Conservation (phyloP, 2,329 filamentous ascomycete species). For the Lasiodiplodia theobromae region DNA sequence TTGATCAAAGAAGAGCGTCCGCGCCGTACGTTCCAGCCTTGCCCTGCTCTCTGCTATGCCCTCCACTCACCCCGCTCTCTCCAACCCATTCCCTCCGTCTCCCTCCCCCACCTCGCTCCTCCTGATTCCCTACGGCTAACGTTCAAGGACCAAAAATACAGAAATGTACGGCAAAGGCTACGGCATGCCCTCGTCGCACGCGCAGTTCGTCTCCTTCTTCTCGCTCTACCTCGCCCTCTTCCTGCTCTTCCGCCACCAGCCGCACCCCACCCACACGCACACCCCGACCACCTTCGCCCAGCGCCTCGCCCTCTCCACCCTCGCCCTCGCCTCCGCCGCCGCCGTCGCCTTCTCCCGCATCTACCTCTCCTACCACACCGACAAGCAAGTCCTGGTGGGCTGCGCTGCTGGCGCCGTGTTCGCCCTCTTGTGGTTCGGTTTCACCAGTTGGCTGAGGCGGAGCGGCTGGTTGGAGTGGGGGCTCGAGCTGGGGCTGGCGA, state of each 20-base stretch:
- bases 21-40: conserved; percentile 62
- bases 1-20: conserved; percentile 92
- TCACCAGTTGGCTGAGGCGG: conserved; percentile 71
- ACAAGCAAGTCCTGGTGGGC: conserved; percentile 85
- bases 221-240: conserved; percentile 84
- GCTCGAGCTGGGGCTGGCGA: conserved; percentile 69
- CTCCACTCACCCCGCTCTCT: too few relatives aligned
- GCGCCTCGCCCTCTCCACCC: conserved; percentile 61
- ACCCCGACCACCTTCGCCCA: conserved; percentile 67
- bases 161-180: conserved; percentile 88
- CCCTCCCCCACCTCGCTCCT: background rate
- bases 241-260: conserved; percentile 76
- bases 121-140: conserved; percentile 28
- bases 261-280: conserved; percentile 55
- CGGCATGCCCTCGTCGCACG: conserved; percentile 95
- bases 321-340: conserved; percentile 50
- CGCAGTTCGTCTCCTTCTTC: conserved; percentile 95
- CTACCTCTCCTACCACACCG: conserved; percentile 93
- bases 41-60: background rate
- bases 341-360: conserved; percentile 79
- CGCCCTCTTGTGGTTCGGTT: conserved; percentile 79
- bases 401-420: conserved; percentile 72
- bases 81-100: background rate
- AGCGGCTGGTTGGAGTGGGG: conserved; percentile 75
- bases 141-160: conserved; percentile 59